Base-by-base conservation (phyloP, 2,329 filamentous ascomycete genomes). In the Colletotrichum sp. region DNA sequence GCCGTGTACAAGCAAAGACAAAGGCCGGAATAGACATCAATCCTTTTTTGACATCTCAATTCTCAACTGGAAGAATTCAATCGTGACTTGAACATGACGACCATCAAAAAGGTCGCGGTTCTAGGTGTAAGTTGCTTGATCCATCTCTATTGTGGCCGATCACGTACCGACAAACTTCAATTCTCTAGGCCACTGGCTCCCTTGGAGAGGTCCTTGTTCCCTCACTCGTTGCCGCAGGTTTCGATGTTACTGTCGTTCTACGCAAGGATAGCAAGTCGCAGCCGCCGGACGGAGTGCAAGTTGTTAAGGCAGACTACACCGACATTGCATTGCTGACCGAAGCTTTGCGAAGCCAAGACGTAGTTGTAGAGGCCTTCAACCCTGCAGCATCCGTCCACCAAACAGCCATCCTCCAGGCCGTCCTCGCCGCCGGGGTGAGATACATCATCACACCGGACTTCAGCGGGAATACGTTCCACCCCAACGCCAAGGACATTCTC, bases 251-350 rank as follows among this genome's bases (percentile, higher is more conserved):
- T 5, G 38, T 58, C 33, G 38, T 72, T 18, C 58, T 54, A 7
- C 63, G 69, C 3, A 24, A 57, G 2, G 29, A 8, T 3, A 64
- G 43, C 11, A 31, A 24, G 3, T 33, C 36, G 0, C 12, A 31
- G 1, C 18, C 18, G 7, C 86, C 85, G 5, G 74, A 78, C 0
- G 85, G 80, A 18, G 79, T 87, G 61, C 76, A 76, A 2, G 77
- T 84, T 31, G 82, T 80, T 12, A 79, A 75, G 21, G 78, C 88
- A 70, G 81, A 90, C 79, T 91, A 91, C 79, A 76, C 84, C 15
- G 81, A 88, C 18, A 80, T 84, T 5, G 75, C 78, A 1, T 79
- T 81, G 64, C 76, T 82, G 7, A 67, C 75, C 6, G n/a, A 69
- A 3, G 78, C 76, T 2, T 78, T 85, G 8, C 61, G 76, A 36